Evolutionary conservation across 1,284 basidiomycete genomes (phyloP).

Genomic region (Fomitopsis schrenkii): DNA sequence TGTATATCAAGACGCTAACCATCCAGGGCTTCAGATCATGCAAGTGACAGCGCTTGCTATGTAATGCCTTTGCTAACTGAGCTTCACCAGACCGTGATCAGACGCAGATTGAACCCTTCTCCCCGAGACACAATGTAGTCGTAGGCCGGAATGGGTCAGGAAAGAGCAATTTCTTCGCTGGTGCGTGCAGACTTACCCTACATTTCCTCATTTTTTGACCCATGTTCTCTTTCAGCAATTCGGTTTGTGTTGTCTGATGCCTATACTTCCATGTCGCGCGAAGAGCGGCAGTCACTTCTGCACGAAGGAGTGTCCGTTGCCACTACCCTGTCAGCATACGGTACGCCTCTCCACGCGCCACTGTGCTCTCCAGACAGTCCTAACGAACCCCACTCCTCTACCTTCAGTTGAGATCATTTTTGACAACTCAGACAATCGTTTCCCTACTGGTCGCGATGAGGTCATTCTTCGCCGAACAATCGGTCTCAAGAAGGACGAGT

Average conservation of each 20-base stretch:
- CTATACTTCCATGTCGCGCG: slow-evolving; percentile 92
- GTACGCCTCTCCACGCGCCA: slow-evolving; percentile 35
- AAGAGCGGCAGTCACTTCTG: slow-evolving; percentile 88
- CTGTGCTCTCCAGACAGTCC: not conserved
- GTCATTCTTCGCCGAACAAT: slow-evolving; percentile 90
- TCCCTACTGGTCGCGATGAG: slow-evolving; percentile 84
- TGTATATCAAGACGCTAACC: slow-evolving; percentile 91
- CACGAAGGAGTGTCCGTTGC: slow-evolving; percentile 91
- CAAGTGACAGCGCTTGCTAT: slow-evolving; percentile 26
- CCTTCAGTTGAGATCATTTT: slow-evolving; percentile 78
- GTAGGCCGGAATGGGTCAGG: slow-evolving; percentile 95
- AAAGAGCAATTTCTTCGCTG: slow-evolving; percentile 96
- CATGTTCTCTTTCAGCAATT: slow-evolving; percentile 61
- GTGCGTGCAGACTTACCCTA: slow-evolving; percentile 34
- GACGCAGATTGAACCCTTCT: slow-evolving; percentile 80
- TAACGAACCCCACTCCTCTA: not conserved
- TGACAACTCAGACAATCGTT: slow-evolving; percentile 87
- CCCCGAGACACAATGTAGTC: slow-evolving; percentile 87
- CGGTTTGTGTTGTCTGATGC: slow-evolving; percentile 97
- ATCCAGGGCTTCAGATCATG: slow-evolving; percentile 99
- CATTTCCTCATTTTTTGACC: not conserved
- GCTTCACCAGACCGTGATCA: slow-evolving; percentile 65
- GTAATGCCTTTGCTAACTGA: not conserved
- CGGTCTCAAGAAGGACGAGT: slow-evolving; percentile 98
- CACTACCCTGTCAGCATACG: slow-evolving; percentile 91